A percentile compares a stretch with the other conserved stretches of the same genome.
Evolutionary conservation across 371 early-diverging fungal species (phyloP).

Genomic region (Rhizomucor pusillus): DNA sequence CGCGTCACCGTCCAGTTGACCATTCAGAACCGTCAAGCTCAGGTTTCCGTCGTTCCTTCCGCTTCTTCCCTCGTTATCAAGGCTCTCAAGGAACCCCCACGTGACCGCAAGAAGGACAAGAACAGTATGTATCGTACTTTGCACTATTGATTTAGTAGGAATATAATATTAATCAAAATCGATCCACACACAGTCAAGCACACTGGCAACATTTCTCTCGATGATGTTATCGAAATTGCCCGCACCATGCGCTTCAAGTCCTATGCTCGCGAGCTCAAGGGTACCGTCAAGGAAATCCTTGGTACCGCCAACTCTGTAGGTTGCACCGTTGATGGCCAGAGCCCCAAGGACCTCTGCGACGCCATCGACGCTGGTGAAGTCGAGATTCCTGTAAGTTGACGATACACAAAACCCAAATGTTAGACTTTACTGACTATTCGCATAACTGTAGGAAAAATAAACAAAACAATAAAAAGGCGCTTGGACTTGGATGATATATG

Average conservation of each 20-base stretch:
- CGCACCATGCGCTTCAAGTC: constrained; percentile 96
- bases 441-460: constrained; percentile 25
- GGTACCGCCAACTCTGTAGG: constrained; percentile 97
- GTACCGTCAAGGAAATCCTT: constrained; percentile 98
- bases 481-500: not conserved
- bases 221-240: constrained; percentile 96
- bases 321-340: constrained; percentile 72
- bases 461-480: not conserved
- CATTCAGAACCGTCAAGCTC: constrained; percentile 99
- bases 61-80: constrained; percentile 98
- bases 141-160: too few relatives aligned
- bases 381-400: constrained; percentile 61
- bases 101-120: constrained; percentile 99
- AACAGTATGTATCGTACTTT: constrained; percentile 67
- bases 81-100: constrained; percentile 98
- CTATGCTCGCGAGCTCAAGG: constrained; percentile 80
- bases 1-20: constrained; percentile 98
- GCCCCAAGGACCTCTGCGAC: constrained; percentile 45
- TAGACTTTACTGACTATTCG: constrained; percentile 3
- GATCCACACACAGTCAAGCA: constrained; percentile 76
- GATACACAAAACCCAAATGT: constrained; percentile 4
- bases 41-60: constrained; percentile 96
- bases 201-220: constrained; percentile 88
- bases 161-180: not conserved
- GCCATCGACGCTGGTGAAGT: constrained; percentile 73